Conservation (phyloP, 1,284 basidiomycete species). For the Amylostereum areolatum region DNA sequence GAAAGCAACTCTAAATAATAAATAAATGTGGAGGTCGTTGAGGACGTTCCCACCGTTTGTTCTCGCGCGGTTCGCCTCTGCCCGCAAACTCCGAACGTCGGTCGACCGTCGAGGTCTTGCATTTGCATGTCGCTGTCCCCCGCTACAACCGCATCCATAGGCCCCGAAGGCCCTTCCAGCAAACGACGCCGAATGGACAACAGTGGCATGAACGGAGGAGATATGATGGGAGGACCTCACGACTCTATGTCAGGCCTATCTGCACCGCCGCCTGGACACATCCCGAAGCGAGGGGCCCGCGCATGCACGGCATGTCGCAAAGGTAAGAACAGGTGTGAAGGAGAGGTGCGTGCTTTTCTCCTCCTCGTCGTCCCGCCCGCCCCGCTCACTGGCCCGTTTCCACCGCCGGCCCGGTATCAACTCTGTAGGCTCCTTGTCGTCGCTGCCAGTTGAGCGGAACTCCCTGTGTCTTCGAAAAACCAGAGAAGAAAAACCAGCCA, state of each 20-base stretch:
- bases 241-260: background rate
- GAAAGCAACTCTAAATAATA: too few relatives aligned
- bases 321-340: slow-evolving; percentile 22
- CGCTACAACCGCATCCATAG: background rate
- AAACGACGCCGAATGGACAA: background rate
- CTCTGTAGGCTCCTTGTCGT: slow-evolving; percentile 74
- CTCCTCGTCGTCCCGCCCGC: slow-evolving; percentile 17
- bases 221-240: background rate
- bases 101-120: too few relatives aligned
- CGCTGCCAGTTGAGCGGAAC: slow-evolving; percentile 83
- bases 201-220: background rate
- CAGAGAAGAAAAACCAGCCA: slow-evolving; percentile 73
- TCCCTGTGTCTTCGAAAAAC: slow-evolving; percentile 88
- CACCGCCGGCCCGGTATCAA: slow-evolving; percentile 60
- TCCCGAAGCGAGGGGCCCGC: background rate
- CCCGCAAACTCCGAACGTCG: too few relatives aligned
- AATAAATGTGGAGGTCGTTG: too few relatives aligned
- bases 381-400: slow-evolving; percentile 45
- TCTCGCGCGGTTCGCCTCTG: too few relatives aligned
- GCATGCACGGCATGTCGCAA: slow-evolving; percentile 1
- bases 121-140: background rate
- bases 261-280: background rate
- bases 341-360: slow-evolving; percentile 53
- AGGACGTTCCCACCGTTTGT: too few relatives aligned
- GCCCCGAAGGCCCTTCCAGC: background rate